phyloP scores from a whole-genome alignment of 352 stramenopile genomes.

The Thalassiosira hispida region DNA sequence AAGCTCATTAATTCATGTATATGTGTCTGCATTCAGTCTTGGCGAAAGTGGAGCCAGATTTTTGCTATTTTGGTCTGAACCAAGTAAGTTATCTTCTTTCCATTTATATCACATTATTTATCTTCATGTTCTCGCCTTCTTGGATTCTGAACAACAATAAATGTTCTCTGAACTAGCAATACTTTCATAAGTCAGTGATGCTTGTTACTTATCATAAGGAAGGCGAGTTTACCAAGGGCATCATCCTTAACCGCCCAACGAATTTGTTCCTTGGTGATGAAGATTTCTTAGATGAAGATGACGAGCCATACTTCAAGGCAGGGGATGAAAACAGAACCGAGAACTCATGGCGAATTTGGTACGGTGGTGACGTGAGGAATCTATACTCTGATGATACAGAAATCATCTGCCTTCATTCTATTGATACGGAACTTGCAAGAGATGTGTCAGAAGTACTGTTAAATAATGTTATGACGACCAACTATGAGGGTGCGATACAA shows the following conservation, averaged over 20 bases:
- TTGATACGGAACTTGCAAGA: conserved; percentile 29
- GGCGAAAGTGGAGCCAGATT: conserved; percentile 36
- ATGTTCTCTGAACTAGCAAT: conserved; percentile 46
- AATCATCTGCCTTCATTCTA: conserved; percentile 53
- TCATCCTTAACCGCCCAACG: conserved; percentile 70
- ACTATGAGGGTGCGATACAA: conserved; percentile 47
- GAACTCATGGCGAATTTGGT: conserved; percentile 53
- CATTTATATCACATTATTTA: neutral
- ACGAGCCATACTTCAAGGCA: conserved; percentile 11
- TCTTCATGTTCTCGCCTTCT: neutral
- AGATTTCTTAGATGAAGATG: conserved; percentile 55
- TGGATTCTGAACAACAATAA: neutral
- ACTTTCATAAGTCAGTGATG: conserved; percentile 77
- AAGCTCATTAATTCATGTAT: neutral
- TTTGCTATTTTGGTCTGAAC: conserved; percentile 65
- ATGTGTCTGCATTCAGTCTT: conserved; percentile 25
- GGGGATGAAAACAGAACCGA: neutral
- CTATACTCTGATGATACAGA: conserved; percentile 46
- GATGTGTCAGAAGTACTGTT: conserved; percentile 49
- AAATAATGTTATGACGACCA: conserved; percentile 51
- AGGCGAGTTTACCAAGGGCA: conserved; percentile 67
- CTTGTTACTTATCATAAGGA: conserved; percentile 66
- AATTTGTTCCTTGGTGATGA: conserved; percentile 50
- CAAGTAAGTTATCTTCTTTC: conserved; percentile 21
- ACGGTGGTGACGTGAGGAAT: conserved; percentile 54